These are phyloP conservation scores for Rhodomyrtus tomentosa DNA, from an alignment of 345 rosid genomes.

Conservation along the genomic window DNA sequence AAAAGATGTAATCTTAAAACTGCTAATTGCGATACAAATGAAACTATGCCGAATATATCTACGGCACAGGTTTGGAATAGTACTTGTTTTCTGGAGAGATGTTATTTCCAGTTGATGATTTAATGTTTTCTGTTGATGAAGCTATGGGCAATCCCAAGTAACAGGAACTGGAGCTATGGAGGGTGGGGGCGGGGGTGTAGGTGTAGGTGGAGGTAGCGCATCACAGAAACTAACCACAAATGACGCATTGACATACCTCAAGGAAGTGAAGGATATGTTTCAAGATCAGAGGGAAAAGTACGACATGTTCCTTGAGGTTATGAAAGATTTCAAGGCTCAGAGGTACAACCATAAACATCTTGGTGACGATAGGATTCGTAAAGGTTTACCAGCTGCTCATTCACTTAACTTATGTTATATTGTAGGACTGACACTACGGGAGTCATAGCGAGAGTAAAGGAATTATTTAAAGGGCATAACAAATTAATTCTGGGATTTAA, in stretches of 20 bases:
- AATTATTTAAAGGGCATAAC: conserved; percentile 87
- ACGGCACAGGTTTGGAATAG: neutral
- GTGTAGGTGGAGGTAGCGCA: conserved; percentile 11
- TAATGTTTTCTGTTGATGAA: neutral
- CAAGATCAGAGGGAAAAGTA: conserved; percentile 84
- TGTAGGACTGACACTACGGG: conserved; percentile 87
- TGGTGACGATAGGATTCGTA: neutral
- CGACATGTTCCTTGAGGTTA: conserved; percentile 78
- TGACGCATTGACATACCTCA: conserved; percentile 73
- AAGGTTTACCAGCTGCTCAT: neutral
- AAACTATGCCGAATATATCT: neutral
- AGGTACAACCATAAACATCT: conserved; percentile 23
- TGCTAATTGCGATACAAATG: neutral
- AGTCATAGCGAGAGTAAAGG: conserved; percentile 88
- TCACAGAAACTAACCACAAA: conserved; percentile 66
- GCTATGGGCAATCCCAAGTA: conserved; percentile 22
- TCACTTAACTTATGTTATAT: conserved; percentile 7
- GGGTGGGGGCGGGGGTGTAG: conserved; percentile 5
- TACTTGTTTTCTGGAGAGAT: neutral
- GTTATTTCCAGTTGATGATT: neutral
- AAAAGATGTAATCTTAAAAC: neutral
- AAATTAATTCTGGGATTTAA: conserved; percentile 84
- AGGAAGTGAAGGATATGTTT: conserved; percentile 88
- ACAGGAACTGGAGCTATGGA: conserved; percentile 5
- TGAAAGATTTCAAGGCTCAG: conserved; percentile 96